Evolutionary conservation across 805 yeast genomes (phyloP).

Genomic region (Yarrowia sp.): DNA sequence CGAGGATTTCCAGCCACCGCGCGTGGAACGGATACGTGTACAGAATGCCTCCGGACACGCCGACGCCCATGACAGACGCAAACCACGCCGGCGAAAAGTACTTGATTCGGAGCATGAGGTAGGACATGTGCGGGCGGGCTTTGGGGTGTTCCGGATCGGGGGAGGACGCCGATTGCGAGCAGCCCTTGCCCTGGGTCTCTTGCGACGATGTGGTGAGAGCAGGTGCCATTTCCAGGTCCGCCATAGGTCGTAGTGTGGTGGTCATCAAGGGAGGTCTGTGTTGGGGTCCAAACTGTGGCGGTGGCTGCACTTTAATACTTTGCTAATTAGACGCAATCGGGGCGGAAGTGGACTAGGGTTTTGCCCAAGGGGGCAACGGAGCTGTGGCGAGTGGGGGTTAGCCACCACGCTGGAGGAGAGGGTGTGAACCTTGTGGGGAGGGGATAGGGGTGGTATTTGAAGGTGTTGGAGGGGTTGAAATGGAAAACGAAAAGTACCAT

Average conservation of each 20-base stretch:
- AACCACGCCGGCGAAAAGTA: conserved; percentile 56
- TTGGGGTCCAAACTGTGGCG: conserved; percentile 28
- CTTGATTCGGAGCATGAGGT: conserved; percentile 42
- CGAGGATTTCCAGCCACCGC: conserved; percentile 63
- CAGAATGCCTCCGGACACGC: conserved; percentile 69
- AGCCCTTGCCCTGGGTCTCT: conserved; percentile 24
- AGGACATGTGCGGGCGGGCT: conserved; percentile 28
- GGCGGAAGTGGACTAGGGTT: conserved; percentile 12
- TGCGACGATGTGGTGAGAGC: conserved; percentile 11
- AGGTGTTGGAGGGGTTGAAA: too few relatives aligned
- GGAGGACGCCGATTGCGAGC: background rate
- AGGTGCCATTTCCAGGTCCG: conserved; percentile 27
- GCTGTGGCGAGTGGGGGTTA: conserved; percentile 36
- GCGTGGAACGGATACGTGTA: conserved; percentile 70
- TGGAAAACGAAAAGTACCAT: background rate
- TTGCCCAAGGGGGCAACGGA: conserved; percentile 5
- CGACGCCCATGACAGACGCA: conserved; percentile 84
- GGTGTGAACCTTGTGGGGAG: background rate
- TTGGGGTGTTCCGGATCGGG: background rate
- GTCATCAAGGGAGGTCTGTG: background rate
- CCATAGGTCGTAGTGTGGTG: conserved; percentile 2
- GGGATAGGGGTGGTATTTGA: background rate
- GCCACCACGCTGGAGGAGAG: conserved; percentile 1
- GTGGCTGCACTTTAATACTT: conserved; percentile 38
- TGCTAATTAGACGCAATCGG: conserved; percentile 32